Evolutionary conservation across 2,329 filamentous ascomycete species (phyloP), one percentile per base, ranked within the genome.

Genomic region (Penicillium sp.): DNA sequence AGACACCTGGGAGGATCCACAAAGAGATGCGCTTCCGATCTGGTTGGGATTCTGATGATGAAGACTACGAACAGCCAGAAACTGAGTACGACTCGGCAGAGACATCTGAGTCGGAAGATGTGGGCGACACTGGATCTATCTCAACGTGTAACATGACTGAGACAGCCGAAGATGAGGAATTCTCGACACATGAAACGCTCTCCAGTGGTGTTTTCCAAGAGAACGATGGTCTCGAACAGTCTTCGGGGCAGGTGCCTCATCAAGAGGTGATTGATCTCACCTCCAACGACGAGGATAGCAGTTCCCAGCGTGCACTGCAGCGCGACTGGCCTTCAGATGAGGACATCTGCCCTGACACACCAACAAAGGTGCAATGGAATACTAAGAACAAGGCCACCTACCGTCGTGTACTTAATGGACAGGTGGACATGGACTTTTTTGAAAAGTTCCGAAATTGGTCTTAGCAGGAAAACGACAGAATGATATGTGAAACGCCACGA

Each of bases 181-280:
- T 45, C 13, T 45, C 47, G 1, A 49, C 47, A 2, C 47, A 49
- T 24, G 34, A 45, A 21, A 38, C 39, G 13, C n/a, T 48, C 19
- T 48, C 46, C 1, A 48, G 39, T 34, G 33, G 33, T 1, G 10
- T 38, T 15, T 45, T 19, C 24, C 5, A 12, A 2, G 32, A 35
- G 2, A 34, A 29, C 1, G 12, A 35, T 24, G 12, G 2, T 5
- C 9, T 3, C 4, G 32, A 42, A 21, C 12, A 26, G 17, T 13
- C 7, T 7, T 21, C 5, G 4, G n/a, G 17, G 9, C 31, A 12
- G 22, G 6, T 10, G 13, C 31, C 12, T 7, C 3, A 5, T 12
- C n/a, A 24, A 28, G 26, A 37, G 10, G 8, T 31, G 7, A 24
- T 44, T 15, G 40, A 49, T 7, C 5, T 37, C 8, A 37, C 8